Evolutionary conservation across 2,329 filamentous ascomycete genomes (phyloP), one percentile per base, ranked within the genome.

Genomic region (Cladosporium sphaerospermum): DNA sequence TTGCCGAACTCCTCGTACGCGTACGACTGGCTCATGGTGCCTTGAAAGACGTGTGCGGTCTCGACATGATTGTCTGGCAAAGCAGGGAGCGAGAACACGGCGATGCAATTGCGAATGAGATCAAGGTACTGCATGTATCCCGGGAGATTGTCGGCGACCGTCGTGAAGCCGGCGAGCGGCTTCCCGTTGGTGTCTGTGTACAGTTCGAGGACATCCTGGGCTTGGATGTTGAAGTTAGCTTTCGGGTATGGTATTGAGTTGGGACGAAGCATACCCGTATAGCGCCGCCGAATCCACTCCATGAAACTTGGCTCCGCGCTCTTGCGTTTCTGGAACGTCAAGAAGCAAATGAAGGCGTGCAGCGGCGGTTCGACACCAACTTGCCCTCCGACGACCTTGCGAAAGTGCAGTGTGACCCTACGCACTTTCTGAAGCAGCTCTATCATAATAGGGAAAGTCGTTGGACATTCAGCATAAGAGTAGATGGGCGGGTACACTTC

Each of bases 71-170:
- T 57, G 2, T 16, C 32, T 1, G 56, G 56, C 11, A 57, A 10
- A 2, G n/a, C 10, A 10, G 11, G 2, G 3, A 57, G 54, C 2
- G 13, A 1, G 36, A 57, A 57, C 7, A 45, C 23, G 1, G 19
- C 9, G 9, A 54, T 39, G 32, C 48, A 52, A 34, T 55, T 42
- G 2, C 56, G 45, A 2, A 55, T 11, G 28, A 57, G 53, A 11
- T 57, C 56, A 2, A 57, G 49, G 16, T 45, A 54, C 32, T 57
- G 56, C 53, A 52, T 53, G 18, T 40, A 43, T 2, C 41, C 41
- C 2, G 56, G 56, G 8, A 55, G 39, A 18, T 57, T 55, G 32
- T 54, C 14, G 2, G 56, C 53, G 5, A 57, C 50, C 11, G 31
- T 14, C 3, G 50, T 55, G 31, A 57, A 32, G 28, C 53, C 49